Evolutionary conservation across 2,329 filamentous ascomycete species (phyloP).

Genomic region (Hirsutella minnesotensis): DNA sequence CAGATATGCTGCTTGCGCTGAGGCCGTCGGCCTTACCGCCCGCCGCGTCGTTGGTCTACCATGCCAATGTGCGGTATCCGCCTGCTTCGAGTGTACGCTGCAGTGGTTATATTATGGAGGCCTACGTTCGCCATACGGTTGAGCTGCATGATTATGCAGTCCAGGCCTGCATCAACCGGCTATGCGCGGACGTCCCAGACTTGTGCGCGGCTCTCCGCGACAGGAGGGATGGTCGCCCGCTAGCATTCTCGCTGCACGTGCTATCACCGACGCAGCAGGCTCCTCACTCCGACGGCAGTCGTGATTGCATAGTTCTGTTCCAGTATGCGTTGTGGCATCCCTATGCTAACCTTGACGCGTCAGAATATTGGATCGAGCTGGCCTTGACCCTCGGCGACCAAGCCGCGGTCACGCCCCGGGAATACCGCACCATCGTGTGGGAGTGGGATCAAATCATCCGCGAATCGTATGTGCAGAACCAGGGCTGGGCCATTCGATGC

Average conservation of each 20-base stretch:
- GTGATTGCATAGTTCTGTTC: conserved; percentile 1
- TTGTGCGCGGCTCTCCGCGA: neutral
- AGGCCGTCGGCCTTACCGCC: neutral
- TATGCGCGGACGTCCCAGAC: conserved; percentile 1
- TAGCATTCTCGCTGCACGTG: conserved; percentile 3
- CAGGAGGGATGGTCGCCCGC: neutral
- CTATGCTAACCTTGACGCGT: conserved; percentile 4
- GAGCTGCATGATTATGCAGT: conserved; percentile 1
- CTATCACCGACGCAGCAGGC: too few relatives aligned
- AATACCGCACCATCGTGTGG: too few relatives aligned
- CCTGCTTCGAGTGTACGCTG: too few relatives aligned
- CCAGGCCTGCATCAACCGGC: conserved; percentile 1
- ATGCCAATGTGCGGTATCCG: too few relatives aligned
- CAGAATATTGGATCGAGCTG: conserved; percentile 4
- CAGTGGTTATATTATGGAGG: too few relatives aligned
- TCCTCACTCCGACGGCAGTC: neutral
- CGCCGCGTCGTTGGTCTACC: neutral
- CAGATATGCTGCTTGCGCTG: conserved; percentile 3
- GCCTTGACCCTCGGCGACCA: neutral
- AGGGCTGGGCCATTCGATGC: too few relatives aligned
- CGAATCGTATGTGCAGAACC: too few relatives aligned
- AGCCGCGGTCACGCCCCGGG: too few relatives aligned
- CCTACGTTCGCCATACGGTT: neutral
- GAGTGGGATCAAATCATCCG: too few relatives aligned
- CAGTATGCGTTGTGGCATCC: conserved; percentile 8